Evolutionary conservation across 305 asterid genomes (phyloP).

Genomic region (Fraxinus angustifolia): DNA sequence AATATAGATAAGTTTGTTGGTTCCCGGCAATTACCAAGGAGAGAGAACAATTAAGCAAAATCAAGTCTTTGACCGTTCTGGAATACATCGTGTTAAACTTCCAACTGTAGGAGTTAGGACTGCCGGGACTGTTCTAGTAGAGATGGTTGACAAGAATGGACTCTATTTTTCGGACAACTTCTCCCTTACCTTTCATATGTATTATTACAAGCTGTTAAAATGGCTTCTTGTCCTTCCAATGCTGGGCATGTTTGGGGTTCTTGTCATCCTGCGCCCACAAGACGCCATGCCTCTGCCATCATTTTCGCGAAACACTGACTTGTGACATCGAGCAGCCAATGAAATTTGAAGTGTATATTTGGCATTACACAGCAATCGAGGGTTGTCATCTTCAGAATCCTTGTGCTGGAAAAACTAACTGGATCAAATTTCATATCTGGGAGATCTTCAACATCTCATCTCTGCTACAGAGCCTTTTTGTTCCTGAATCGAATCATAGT

Average conservation of each 20-base stretch:
- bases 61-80: conserved; percentile 55
- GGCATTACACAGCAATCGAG: conserved; percentile 6
- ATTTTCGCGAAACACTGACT: conserved; percentile 88
- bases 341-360: conserved; percentile 14
- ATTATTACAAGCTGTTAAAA: conserved; percentile 81
- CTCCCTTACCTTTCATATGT: conserved; percentile 85
- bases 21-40: conserved; percentile 97
- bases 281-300: conserved; percentile 94
- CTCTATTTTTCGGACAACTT: conserved; percentile 82
- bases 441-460: conserved; percentile 27
- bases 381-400: background rate
- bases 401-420: conserved; percentile 11
- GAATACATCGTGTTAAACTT: conserved; percentile 66
- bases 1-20: conserved; percentile 79
- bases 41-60: conserved; percentile 78
- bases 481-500: background rate
- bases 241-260: conserved; percentile 92
- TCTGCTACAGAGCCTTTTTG: conserved; percentile 21
- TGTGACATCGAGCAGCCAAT: conserved; percentile 32
- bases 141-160: conserved; percentile 93
- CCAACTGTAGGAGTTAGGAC: conserved; percentile 88
- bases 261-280: conserved; percentile 85
- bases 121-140: conserved; percentile 82
- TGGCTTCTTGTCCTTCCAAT: conserved; percentile 95
- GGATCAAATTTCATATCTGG: background rate